A percentile compares a stretch with the other conserved stretches of the same genome.
These are phyloP conservation scores for Suillus bovinus DNA, from an alignment of 768 basidiomycete genomes.

Conservation along the genomic window DNA sequence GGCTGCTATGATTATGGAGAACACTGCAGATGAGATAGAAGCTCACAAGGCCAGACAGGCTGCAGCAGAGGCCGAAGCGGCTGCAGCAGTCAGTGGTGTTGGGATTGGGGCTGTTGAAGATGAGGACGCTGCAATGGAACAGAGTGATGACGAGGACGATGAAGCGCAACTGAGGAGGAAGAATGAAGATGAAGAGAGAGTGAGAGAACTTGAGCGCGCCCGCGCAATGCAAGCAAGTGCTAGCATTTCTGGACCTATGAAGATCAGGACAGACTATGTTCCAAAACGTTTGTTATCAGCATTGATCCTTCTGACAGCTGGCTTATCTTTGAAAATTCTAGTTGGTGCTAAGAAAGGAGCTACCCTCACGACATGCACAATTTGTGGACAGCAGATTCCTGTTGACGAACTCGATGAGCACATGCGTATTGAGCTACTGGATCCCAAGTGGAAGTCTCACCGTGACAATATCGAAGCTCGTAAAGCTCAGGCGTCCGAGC, in stretches of 20 bases:
- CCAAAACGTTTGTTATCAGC: constrained; percentile 72
- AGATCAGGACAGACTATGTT: constrained; percentile 95
- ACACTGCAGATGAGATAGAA: constrained; percentile 84
- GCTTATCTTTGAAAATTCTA: constrained; percentile 27
- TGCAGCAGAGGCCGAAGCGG: constrained; percentile 83
- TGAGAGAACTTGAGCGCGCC: constrained; percentile 72
- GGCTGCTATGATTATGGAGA: constrained; percentile 99
- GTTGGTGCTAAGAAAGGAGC: constrained; percentile 64
- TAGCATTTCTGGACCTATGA: constrained; percentile 80
- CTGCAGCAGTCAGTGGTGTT: constrained; percentile 70
- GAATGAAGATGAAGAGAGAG: constrained; percentile 69
- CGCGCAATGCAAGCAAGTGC: constrained; percentile 80
- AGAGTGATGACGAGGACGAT: constrained; percentile 83
- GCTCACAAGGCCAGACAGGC: constrained; percentile 80
- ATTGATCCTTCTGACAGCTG: constrained; percentile 7
- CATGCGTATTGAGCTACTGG: constrained; percentile 96
- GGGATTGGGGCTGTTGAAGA: constrained; percentile 48
- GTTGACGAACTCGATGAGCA: constrained; percentile 96
- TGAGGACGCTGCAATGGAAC: constrained; percentile 71
- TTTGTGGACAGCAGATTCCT: constrained; percentile 95
- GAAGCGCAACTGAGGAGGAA: constrained; percentile 57
- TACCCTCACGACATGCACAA: constrained; percentile 83
- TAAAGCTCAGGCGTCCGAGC: constrained; percentile 84
- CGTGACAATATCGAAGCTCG: constrained; percentile 86
- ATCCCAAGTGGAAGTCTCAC: constrained; percentile 98